These are phyloP conservation scores for Lanmaoa rubissima DNA, from an alignment of 768 basidiomycete genomes.

Conservation along the genomic window DNA sequence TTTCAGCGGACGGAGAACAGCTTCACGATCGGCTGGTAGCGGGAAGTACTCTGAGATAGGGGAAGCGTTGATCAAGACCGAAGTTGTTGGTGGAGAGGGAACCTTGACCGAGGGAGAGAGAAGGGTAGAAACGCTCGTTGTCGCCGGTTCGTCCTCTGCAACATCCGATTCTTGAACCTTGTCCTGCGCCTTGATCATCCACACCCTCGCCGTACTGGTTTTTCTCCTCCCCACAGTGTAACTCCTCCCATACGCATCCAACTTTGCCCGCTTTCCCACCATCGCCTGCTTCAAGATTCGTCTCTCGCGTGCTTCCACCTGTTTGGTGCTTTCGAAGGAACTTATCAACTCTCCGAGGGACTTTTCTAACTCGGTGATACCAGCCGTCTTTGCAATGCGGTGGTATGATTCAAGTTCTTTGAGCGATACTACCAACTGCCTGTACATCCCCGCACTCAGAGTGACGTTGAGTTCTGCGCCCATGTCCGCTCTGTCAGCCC, in stretches of 20 bases:
- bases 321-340: slow-evolving; percentile 65
- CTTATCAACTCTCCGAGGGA: slow-evolving; percentile 57
- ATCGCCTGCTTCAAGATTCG: slow-evolving; percentile 23
- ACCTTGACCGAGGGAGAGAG: slow-evolving; percentile 19
- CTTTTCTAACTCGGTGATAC: slow-evolving; percentile 50
- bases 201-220: slow-evolving; percentile 86
- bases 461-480: slow-evolving; percentile 50
- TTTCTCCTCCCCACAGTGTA: slow-evolving; percentile 87
- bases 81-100: slow-evolving; percentile 47
- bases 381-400: slow-evolving; percentile 22
- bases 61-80: slow-evolving; percentile 82
- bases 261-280: slow-evolving; percentile 53
- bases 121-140: slow-evolving; percentile 13
- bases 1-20: slow-evolving; percentile 78
- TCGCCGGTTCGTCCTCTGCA: not conserved
- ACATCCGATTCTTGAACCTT: slow-evolving; percentile 33
- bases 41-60: slow-evolving; percentile 81
- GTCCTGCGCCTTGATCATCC: slow-evolving; percentile 72
- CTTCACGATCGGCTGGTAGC: slow-evolving; percentile 71
- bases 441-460: slow-evolving; percentile 71
- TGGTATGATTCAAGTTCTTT: slow-evolving; percentile 65
- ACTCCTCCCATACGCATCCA: slow-evolving; percentile 81
- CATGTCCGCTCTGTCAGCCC: slow-evolving; percentile 68
- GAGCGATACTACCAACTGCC: slow-evolving; percentile 58
- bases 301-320: slow-evolving; percentile 41